These are phyloP conservation scores for Nyssa sinensis DNA, from an alignment of 148 eudicot species.

Conservation along the genomic window DNA sequence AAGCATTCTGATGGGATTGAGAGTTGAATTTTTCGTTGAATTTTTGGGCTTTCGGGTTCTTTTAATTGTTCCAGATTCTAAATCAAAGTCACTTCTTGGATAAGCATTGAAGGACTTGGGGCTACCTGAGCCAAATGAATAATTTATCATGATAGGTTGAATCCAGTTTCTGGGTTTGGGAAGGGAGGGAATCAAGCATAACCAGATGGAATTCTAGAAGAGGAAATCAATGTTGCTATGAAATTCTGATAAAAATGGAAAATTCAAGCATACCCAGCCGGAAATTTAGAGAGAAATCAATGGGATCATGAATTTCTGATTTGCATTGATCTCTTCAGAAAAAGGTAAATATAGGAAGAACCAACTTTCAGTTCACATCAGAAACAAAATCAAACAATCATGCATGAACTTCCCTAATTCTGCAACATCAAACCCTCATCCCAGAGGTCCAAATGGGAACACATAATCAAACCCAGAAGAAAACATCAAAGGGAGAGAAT, in stretches of 20 bases:
- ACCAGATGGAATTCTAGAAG: constrained; percentile 4
- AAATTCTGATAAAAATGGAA: constrained; percentile 2
- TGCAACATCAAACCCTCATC: too few relatives aligned
- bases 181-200: constrained; percentile 6
- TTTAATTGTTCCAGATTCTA: constrained; percentile 63
- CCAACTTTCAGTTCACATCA: background rate
- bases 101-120: constrained; percentile 78
- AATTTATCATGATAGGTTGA: constrained; percentile 53
- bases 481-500: background rate
- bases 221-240: background rate
- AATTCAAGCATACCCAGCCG: background rate
- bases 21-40: constrained; percentile 33
- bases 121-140: constrained; percentile 48
- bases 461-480: background rate
- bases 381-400: background rate
- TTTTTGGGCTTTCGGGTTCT: constrained; percentile 51
- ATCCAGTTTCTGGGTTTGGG: constrained; percentile 9
- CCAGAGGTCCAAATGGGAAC: background rate
- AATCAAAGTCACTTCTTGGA: constrained; percentile 74
- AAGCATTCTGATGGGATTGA: constrained; percentile 49
- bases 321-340: too few relatives aligned
- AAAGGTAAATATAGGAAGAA: too few relatives aligned
- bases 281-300: background rate
- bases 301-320: background rate
- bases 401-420: background rate